Conservation (phyloP, 2,329 filamentous ascomycete species). For the Claviceps humidiphila region DNA sequence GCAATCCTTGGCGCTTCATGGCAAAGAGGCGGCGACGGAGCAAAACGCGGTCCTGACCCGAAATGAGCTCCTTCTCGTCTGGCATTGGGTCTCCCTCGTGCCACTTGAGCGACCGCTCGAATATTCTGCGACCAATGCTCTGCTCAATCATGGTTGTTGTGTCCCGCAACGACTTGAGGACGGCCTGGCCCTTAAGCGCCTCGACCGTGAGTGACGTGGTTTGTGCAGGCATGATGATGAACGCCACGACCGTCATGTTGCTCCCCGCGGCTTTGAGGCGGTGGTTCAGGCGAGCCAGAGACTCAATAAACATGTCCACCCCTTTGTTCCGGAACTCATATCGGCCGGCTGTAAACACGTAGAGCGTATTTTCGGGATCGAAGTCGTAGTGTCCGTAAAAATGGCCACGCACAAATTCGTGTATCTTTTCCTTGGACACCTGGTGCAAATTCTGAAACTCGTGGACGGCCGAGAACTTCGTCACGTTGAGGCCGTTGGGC, state of each 20-base stretch:
- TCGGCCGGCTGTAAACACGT: conserved; percentile 91
- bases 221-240: conserved; percentile 97
- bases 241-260: conserved; percentile 89
- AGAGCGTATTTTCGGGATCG: conserved; percentile 89
- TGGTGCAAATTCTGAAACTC: conserved; percentile 98
- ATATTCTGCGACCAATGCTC: conserved; percentile 84
- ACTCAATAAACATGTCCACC: conserved; percentile 99
- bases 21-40: conserved; percentile 84
- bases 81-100: conserved; percentile 87
- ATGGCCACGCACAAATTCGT: conserved; percentile 93
- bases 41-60: conserved; percentile 80
- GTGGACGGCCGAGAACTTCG: conserved; percentile 92
- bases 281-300: conserved; percentile 86
- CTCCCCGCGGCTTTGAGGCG: conserved; percentile 72
- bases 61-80: conserved; percentile 93
- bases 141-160: conserved; percentile 87
- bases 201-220: conserved; percentile 92
- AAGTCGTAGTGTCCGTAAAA: conserved; percentile 99
- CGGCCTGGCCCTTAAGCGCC: conserved; percentile 88
- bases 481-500: conserved; percentile 94
- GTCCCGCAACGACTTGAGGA: conserved; percentile 90
- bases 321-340: conserved; percentile 99
- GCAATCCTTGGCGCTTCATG: conserved; percentile 84
- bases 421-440: conserved; percentile 93
- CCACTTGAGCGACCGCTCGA: conserved; percentile 89